These are phyloP conservation scores for Aspergillus sclerotioniger DNA, from an alignment of 495 filamentous ascomycete genomes.

Conservation along the genomic window DNA sequence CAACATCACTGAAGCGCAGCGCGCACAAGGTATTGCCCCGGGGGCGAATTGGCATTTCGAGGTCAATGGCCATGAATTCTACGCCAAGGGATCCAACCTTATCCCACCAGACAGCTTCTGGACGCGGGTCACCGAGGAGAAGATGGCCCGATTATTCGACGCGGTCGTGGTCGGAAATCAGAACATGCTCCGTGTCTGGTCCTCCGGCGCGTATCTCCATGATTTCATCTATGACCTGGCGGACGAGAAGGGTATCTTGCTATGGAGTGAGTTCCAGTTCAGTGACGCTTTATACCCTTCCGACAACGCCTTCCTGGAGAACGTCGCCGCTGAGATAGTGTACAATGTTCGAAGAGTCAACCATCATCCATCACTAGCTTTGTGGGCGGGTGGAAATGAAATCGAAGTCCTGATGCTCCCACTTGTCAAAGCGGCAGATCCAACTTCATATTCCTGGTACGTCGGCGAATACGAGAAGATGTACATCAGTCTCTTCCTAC, in stretches of 20 bases:
- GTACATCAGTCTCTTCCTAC: slow-evolving; percentile 59
- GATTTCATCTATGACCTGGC: slow-evolving; percentile 70
- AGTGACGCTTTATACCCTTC: slow-evolving; percentile 63
- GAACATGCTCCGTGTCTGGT: slow-evolving; percentile 71
- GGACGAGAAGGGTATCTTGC: slow-evolving; percentile 61
- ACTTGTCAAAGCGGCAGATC: slow-evolving; percentile 43
- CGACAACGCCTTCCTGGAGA: slow-evolving; percentile 54
- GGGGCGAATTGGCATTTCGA: slow-evolving; percentile 70
- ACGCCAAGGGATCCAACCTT: slow-evolving; percentile 65
- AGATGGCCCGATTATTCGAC: slow-evolving; percentile 55
- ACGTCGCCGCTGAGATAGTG: slow-evolving; percentile 54
- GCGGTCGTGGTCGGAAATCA: slow-evolving; percentile 58
- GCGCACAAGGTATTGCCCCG: slow-evolving; percentile 57
- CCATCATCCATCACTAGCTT: slow-evolving; percentile 64
- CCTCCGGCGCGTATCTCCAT: slow-evolving; percentile 60
- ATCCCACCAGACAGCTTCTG: slow-evolving; percentile 68
- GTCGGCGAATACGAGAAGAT: slow-evolving; percentile 59
- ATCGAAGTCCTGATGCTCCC: slow-evolving; percentile 57
- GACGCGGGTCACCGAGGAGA: slow-evolving; percentile 56
- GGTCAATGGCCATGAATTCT: slow-evolving; percentile 66
- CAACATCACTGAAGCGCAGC: slow-evolving; percentile 56
- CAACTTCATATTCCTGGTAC: slow-evolving; percentile 46
- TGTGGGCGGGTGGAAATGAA: slow-evolving; percentile 70
- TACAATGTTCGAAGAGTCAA: slow-evolving; percentile 65
- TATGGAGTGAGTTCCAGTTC: slow-evolving; percentile 71